Base-by-base conservation (phyloP, 2,329 filamentous ascomycete genomes). In the Nigrospora sphaerica region DNA sequence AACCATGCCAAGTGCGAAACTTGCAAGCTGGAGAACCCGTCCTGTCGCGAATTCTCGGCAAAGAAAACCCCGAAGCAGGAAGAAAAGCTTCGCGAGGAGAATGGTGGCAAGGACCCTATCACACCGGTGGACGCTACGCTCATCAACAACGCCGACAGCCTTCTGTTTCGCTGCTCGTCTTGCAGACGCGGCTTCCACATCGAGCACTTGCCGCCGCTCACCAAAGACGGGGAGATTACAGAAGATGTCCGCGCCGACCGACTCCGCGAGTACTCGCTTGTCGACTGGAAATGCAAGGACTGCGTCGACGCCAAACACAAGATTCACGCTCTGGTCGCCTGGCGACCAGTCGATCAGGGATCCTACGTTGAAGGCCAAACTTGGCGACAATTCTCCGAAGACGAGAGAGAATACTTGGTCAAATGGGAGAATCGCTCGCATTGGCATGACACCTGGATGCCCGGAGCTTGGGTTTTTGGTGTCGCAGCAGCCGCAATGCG, bases 391-490 rank as follows among this genome's bases (percentile, higher is more conserved):
- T 68, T 88, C n/a, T 64, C 68, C 12, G 85, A 93, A 58, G 85
- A 89, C 46, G 74, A 86, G n/a, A 91, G 91, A 53, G 89, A 96
- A 55, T 98, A 97, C 58, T 77, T 98, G 3, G 70, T 98, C 56
- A 95, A 93, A 61, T 97, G 91, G 88, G 81, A 86, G 39, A 73
- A 74, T 0, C 75, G 80, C 46, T 95, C 92, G 0, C 95, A 96
- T 58, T 85, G 83, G 52, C 84, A 88, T 53, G 88, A 87, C 45
- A 75, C 73, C 7, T 98, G 95, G 93, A 86, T 89, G 75, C 81
- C 89, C 11, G 93, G 92, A 12, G 76, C 85, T 14, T 98, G 93
- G 93, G 77, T 95, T 1, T 92, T 80, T 73, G 89, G 90, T 6
- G 74, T 85, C 11, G 78, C 80, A 14, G 68, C 76, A 12, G 57